These are phyloP conservation scores for Hordeum marinum DNA, from an alignment of 176 grass and related monocot genomes.

Conservation along the genomic window DNA sequence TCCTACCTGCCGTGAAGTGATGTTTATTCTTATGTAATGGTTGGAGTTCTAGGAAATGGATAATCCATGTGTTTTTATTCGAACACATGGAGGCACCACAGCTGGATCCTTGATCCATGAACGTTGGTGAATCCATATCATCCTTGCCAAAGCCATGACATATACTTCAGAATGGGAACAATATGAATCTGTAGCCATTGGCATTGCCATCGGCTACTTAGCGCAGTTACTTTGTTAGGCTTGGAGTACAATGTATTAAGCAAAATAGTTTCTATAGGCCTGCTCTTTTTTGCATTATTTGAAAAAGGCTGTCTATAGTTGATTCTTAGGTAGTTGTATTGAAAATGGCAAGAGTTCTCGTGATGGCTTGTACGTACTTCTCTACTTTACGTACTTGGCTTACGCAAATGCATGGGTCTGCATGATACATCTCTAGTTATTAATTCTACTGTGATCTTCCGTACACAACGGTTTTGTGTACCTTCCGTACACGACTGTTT, in stretches of 20 bases:
- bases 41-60: background rate
- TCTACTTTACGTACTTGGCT: background rate
- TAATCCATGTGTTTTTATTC: background rate
- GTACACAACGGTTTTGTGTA: too few species aligned
- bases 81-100: background rate
- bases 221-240: background rate
- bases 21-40: background rate
- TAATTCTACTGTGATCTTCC: too few species aligned
- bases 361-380: background rate
- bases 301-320: background rate
- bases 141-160: background rate
- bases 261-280: background rate
- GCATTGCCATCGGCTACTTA: constrained; percentile 8
- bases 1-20: background rate
- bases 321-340: background rate
- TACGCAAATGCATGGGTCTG: constrained; percentile 11
- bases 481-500: too few species aligned
- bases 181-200: background rate
- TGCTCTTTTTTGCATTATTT: background rate
- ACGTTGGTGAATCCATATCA: background rate
- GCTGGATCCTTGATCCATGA: background rate
- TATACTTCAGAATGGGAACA: background rate
- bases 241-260: background rate
- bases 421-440: background rate
- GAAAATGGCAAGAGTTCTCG: background rate